Evolutionary conservation across 2,329 filamentous ascomycete species (phyloP).

Genomic region (Gaeumannomyces sp.): DNA sequence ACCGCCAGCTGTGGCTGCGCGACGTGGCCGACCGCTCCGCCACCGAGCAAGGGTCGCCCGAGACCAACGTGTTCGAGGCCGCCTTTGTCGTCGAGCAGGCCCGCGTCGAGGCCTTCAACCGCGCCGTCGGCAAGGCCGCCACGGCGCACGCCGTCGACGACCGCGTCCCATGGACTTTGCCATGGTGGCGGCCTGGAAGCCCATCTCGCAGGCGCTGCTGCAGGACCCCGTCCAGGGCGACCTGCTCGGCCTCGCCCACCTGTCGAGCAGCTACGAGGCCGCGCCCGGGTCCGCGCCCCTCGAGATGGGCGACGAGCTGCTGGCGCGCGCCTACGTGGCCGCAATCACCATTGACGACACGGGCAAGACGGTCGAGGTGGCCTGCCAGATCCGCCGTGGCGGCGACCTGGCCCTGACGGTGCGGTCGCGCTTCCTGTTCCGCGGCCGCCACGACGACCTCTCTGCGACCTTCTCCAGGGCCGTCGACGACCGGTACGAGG

Average conservation of each 20-base stretch:
- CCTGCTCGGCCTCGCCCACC: slow-evolving; percentile 87
- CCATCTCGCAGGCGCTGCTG: slow-evolving; percentile 98
- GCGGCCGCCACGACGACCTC: background rate
- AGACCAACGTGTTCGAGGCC: slow-evolving; percentile 80
- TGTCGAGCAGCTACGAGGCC: slow-evolving; percentile 98
- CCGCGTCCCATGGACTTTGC: slow-evolving; percentile 98
- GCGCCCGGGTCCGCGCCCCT: slow-evolving; percentile 83
- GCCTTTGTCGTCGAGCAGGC: slow-evolving; percentile 92
- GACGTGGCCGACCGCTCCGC: slow-evolving; percentile 77
- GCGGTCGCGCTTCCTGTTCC: slow-evolving; percentile 1
- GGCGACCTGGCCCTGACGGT: background rate
- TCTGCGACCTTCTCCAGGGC: background rate
- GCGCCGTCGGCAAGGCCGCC: slow-evolving; percentile 84
- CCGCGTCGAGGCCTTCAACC: slow-evolving; percentile 98
- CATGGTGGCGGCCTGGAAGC: slow-evolving; percentile 96
- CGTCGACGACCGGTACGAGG: background rate
- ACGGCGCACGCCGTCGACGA: slow-evolving; percentile 87
- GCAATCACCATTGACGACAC: slow-evolving; percentile 98
- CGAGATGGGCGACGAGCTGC: slow-evolving; percentile 88
- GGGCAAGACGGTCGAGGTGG: slow-evolving; percentile 99
- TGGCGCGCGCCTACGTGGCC: slow-evolving; percentile 92
- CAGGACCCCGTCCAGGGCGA: slow-evolving; percentile 94
- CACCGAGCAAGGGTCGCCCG: slow-evolving; percentile 79
- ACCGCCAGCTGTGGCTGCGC: slow-evolving; percentile 97
- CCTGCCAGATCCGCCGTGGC: slow-evolving; percentile 68